Conservation (phyloP, 2,329 filamentous ascomycete genomes). For the Gliomastix tumulicola region DNA sequence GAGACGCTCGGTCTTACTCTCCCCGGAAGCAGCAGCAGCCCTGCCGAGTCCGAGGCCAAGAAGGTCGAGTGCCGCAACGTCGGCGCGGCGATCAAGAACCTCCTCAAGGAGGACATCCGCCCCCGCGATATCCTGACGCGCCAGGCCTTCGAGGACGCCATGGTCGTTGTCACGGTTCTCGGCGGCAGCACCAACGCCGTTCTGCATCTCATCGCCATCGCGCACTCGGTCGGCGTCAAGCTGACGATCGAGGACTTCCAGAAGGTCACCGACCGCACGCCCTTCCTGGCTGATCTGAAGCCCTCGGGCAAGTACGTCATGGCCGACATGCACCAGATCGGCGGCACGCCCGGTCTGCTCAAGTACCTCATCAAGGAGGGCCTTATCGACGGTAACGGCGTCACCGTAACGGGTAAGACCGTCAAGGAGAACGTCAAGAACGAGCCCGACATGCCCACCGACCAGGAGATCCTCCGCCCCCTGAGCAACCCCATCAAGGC, state of each 20-base stretch:
- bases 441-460: slow-evolving; percentile 66
- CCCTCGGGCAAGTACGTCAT: slow-evolving; percentile 85
- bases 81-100: slow-evolving; percentile 66
- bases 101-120: slow-evolving; percentile 69
- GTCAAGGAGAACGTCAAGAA: slow-evolving; percentile 75
- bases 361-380: slow-evolving; percentile 82
- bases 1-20: slow-evolving; percentile 85
- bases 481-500: slow-evolving; percentile 78
- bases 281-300: slow-evolving; percentile 77
- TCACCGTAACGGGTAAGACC: slow-evolving; percentile 85
- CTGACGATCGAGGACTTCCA: slow-evolving; percentile 85
- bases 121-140: slow-evolving; percentile 75
- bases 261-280: slow-evolving; percentile 68
- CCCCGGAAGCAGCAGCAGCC: slow-evolving; percentile 75
- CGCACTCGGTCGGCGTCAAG: slow-evolving; percentile 73
- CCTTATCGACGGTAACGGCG: slow-evolving; percentile 70
- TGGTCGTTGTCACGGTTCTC: slow-evolving; percentile 75
- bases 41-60: slow-evolving; percentile 68
- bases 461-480: slow-evolving; percentile 76
- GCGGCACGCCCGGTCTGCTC: slow-evolving; percentile 79
- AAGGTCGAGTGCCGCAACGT: slow-evolving; percentile 64
- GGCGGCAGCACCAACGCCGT: slow-evolving; percentile 84
- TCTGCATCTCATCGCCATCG: slow-evolving; percentile 77
- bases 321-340: slow-evolving; percentile 77
- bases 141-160: slow-evolving; percentile 77